These are phyloP conservation scores for Chalaropsis ovoidea DNA, from an alignment of 2,329 filamentous ascomycete genomes.

Conservation along the genomic window DNA sequence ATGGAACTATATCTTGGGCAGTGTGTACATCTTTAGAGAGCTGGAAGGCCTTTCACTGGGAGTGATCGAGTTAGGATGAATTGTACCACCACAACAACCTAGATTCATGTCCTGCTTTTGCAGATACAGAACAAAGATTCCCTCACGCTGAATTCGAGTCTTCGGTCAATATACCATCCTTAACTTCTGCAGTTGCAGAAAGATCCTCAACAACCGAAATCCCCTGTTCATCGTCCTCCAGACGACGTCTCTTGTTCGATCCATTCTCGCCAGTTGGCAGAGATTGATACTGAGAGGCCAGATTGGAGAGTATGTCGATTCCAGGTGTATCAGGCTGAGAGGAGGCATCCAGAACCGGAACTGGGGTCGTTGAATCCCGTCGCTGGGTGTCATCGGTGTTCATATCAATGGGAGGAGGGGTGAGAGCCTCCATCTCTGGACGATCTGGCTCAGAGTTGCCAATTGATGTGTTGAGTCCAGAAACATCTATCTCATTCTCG, in stretches of 20 bases:
- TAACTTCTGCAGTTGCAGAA: background rate
- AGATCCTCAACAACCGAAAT: constrained; percentile 30
- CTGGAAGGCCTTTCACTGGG: background rate
- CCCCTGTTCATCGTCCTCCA: constrained; percentile 37
- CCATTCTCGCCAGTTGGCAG: constrained; percentile 43
- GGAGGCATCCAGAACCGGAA: background rate
- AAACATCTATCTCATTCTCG: constrained; percentile 32
- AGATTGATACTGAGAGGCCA: constrained; percentile 41
- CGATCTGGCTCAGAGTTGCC: constrained; percentile 50
- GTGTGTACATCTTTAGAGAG: background rate
- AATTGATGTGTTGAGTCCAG: background rate
- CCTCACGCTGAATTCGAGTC: background rate
- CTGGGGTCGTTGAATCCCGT: background rate
- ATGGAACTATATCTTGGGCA: background rate
- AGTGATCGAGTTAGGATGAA: background rate
- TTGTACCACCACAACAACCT: background rate
- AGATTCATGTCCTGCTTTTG: background rate
- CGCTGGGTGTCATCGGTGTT: constrained; percentile 24
- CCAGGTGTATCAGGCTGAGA: background rate
- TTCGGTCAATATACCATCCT: constrained; percentile 1
- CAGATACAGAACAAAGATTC: background rate
- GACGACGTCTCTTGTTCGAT: constrained; percentile 46
- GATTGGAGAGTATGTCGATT: constrained; percentile 22
- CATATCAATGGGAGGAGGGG: constrained; percentile 55
- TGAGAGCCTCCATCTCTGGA: constrained; percentile 76